Evolutionary conservation across 305 asterid genomes (phyloP).

Genomic region (Andrographis paniculata): DNA sequence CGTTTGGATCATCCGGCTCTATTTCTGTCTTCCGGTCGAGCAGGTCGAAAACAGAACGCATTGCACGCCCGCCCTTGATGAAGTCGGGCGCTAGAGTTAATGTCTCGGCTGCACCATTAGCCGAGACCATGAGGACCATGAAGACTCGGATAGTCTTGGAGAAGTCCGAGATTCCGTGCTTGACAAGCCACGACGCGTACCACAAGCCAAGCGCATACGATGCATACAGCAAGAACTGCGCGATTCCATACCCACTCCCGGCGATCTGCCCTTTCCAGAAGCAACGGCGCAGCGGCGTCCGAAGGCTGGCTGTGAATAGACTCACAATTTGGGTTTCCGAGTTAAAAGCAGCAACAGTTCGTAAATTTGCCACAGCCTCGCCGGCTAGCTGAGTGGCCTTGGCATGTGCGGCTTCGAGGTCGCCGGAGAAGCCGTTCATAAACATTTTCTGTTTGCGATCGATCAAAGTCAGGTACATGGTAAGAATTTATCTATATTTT

Average conservation of each 20-base stretch:
- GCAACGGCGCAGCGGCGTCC: slow-evolving; percentile 62
- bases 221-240: slow-evolving; percentile 84
- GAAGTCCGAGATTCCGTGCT: slow-evolving; percentile 96
- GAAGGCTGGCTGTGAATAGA: slow-evolving; percentile 61
- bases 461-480: slow-evolving; percentile 4
- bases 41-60: slow-evolving; percentile 86
- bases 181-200: slow-evolving; percentile 98
- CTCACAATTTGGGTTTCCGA: slow-evolving; percentile 72
- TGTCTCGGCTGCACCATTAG: slow-evolving; percentile 97
- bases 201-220: slow-evolving; percentile 94
- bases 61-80: slow-evolving; percentile 94
- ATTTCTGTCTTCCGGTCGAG: slow-evolving; percentile 92
- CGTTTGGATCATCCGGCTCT: slow-evolving; percentile 79
- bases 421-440: slow-evolving; percentile 97
- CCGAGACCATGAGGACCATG: slow-evolving; percentile 99
- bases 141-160: slow-evolving; percentile 92
- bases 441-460: slow-evolving; percentile 73
- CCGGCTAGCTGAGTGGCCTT: slow-evolving; percentile 97
- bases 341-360: slow-evolving; percentile 96
- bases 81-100: slow-evolving; percentile 93
- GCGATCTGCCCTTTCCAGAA: slow-evolving; percentile 99
- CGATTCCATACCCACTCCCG: slow-evolving; percentile 89
- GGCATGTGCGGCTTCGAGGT: slow-evolving; percentile 85
- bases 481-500: background rate
- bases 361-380: slow-evolving; percentile 84